These are phyloP conservation scores for Penicillium polonicum DNA, from an alignment of 2,329 filamentous ascomycete genomes.

Conservation along the genomic window DNA sequence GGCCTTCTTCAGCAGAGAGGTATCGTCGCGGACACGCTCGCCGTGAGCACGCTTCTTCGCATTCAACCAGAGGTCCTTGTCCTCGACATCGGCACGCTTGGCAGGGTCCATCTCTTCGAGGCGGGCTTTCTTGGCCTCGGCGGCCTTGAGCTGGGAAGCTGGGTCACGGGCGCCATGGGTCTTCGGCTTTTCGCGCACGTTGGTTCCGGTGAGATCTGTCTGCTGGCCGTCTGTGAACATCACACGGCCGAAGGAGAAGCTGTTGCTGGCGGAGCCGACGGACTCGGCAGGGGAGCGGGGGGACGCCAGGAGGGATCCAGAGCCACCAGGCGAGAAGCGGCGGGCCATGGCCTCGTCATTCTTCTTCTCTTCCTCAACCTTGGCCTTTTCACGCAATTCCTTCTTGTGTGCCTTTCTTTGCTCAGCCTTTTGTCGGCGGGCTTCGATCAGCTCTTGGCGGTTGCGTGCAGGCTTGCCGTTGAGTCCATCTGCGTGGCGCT, in stretches of 20 bases:
- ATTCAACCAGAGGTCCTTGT: slow-evolving; percentile 93
- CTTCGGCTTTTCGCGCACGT: slow-evolving; percentile 65
- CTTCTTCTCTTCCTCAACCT: slow-evolving; percentile 70
- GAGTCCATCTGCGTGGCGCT: slow-evolving; percentile 80
- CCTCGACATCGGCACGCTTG: slow-evolving; percentile 81
- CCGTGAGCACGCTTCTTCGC: slow-evolving; percentile 86
- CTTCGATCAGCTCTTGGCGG: slow-evolving; percentile 87
- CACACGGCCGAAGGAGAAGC: slow-evolving; percentile 88
- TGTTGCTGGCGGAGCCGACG: slow-evolving; percentile 51
- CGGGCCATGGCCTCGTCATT: slow-evolving; percentile 59
- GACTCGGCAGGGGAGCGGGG: slow-evolving; percentile 52
- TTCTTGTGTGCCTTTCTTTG: slow-evolving; percentile 87
- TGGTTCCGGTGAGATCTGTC: slow-evolving; percentile 67
- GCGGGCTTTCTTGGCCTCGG: slow-evolving; percentile 81
- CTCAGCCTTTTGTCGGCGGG: slow-evolving; percentile 81
- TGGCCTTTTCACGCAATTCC: slow-evolving; percentile 72
- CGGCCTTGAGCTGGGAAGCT: slow-evolving; percentile 79
- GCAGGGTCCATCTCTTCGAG: slow-evolving; percentile 71
- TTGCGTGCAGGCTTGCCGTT: slow-evolving; percentile 81
- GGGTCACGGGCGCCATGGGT: slow-evolving; percentile 81
- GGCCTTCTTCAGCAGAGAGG: slow-evolving; percentile 84
- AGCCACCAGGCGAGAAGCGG: slow-evolving; percentile 56
- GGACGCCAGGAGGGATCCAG: slow-evolving; percentile 57
- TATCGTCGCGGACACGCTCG: slow-evolving; percentile 84
- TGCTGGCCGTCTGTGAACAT: slow-evolving; percentile 83